phyloP scores from a whole-genome alignment of 2,329 filamentous ascomycete species.

The Botrytis deweyae region DNA sequence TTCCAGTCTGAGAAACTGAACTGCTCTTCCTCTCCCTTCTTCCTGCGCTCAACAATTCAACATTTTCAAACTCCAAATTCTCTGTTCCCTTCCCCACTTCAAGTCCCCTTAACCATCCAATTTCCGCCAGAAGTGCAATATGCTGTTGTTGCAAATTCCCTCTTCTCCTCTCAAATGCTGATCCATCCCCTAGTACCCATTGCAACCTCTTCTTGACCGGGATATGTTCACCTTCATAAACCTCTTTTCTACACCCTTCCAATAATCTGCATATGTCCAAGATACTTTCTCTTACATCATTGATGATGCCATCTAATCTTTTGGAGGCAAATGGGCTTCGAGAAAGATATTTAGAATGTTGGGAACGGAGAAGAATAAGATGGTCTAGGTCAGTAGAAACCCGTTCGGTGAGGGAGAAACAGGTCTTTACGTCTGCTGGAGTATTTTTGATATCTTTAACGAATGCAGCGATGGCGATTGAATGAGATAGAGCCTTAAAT shows the following conservation, averaged over 20 bases:
- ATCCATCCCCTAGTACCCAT: constrained; percentile 17
- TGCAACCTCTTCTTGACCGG: background rate
- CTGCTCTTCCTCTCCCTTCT: background rate
- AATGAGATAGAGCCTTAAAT: background rate
- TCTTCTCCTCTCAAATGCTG: constrained; percentile 14
- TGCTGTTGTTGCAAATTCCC: constrained; percentile 18
- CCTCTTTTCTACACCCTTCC: constrained; percentile 5
- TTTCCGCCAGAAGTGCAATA: constrained; percentile 18
- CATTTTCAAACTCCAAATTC: constrained; percentile 6
- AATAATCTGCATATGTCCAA: background rate
- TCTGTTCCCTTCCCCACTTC: background rate
- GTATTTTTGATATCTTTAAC: constrained; percentile 14
- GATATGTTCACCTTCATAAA: background rate
- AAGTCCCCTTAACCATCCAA: constrained; percentile 7
- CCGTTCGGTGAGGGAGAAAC: constrained; percentile 2
- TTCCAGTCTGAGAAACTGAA: background rate
- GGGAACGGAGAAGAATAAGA: constrained; percentile 5
- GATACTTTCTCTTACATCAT: background rate
- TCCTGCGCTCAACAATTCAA: background rate
- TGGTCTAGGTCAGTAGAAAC: background rate
- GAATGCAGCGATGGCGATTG: constrained; percentile 4
- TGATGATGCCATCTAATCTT: background rate
- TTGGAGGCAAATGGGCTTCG: background rate
- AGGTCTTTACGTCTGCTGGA: constrained; percentile 14
- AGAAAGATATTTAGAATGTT: background rate